These are phyloP conservation scores for Ophiocordyceps camponoti-floridani DNA, from an alignment of 2,329 filamentous ascomycete species.

Conservation along the genomic window DNA sequence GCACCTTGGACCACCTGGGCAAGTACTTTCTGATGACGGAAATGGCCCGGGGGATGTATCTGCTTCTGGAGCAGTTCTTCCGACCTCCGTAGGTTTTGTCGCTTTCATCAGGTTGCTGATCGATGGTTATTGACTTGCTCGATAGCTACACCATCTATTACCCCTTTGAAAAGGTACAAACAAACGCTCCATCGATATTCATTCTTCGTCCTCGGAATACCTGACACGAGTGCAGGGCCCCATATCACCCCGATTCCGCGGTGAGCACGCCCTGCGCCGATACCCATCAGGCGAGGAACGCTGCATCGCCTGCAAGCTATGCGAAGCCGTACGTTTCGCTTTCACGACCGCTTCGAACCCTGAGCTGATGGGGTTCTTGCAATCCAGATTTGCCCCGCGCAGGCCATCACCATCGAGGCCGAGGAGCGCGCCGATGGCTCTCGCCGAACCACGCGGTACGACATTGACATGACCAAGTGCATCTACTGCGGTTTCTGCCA, in stretches of 20 bases:
- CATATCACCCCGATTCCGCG: constrained; percentile 93
- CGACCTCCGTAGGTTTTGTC: constrained; percentile 66
- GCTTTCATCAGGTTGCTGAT: neutral
- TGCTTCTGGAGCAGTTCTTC: constrained; percentile 96
- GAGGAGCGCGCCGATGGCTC: constrained; percentile 95
- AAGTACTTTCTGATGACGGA: constrained; percentile 93
- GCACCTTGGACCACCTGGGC: constrained; percentile 63
- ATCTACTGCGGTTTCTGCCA: constrained; percentile 99
- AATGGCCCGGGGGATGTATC: constrained; percentile 96
- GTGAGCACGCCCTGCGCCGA: constrained; percentile 87
- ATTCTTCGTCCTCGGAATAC: neutral
- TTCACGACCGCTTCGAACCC: neutral
- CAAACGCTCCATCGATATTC: constrained; percentile 2
- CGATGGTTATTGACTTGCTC: neutral
- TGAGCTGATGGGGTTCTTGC: neutral
- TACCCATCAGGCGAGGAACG: constrained; percentile 97
- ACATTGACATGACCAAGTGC: constrained; percentile 99
- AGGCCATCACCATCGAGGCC: constrained; percentile 97
- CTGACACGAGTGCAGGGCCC: constrained; percentile 43
- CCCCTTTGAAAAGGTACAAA: constrained; percentile 76
- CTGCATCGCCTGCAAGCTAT: constrained; percentile 99
- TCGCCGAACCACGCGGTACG: constrained; percentile 88
- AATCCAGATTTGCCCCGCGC: constrained; percentile 69
- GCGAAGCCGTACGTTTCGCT: constrained; percentile 51
- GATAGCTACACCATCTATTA: constrained; percentile 92